A percentile compares a stretch with the other conserved stretches of the same genome.
Evolutionary conservation across 2,329 filamentous ascomycete genomes (phyloP).

Genomic region (Chaetomium olivaceum): DNA sequence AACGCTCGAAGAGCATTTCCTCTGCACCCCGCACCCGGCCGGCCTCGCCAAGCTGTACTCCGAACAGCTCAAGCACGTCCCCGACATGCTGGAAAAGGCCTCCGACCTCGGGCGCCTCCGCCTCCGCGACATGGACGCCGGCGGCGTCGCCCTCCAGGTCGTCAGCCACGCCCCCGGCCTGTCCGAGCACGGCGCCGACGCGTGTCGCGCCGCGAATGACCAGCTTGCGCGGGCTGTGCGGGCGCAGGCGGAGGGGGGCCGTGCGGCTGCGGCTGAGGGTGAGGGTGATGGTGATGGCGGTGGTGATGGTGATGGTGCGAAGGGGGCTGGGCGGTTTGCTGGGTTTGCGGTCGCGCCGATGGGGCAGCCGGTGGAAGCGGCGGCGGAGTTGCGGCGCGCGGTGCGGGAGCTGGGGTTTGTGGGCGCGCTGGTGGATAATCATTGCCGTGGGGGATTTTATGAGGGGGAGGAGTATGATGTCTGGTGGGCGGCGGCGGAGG

Average conservation of each 20-base stretch:
- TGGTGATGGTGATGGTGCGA: not conserved
- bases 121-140: constrained; percentile 34
- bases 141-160: constrained; percentile 31
- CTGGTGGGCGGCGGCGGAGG: constrained; percentile 44
- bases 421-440: constrained; percentile 50
- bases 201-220: constrained; percentile 31
- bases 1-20: constrained; percentile 47
- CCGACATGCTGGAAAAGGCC: constrained; percentile 31
- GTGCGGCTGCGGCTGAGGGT: not conserved
- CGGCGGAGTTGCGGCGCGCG: constrained; percentile 44
- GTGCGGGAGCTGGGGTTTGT: constrained; percentile 48
- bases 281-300: no score
- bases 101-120: constrained; percentile 31
- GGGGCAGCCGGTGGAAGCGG: constrained; percentile 41
- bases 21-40: constrained; percentile 30
- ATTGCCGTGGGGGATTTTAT: constrained; percentile 44
- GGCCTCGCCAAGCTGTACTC: constrained; percentile 25
- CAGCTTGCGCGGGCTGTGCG: constrained; percentile 30
- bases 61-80: constrained; percentile 30
- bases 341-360: constrained; percentile 39
- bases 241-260: constrained; percentile 7
- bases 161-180: constrained; percentile 34
- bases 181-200: constrained; percentile 14
- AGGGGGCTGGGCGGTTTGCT: constrained; percentile 27
- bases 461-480: constrained; percentile 46